These are phyloP conservation scores for Phytophthora crassamura DNA, from an alignment of 352 stramenopile species.

Conservation along the genomic window DNA sequence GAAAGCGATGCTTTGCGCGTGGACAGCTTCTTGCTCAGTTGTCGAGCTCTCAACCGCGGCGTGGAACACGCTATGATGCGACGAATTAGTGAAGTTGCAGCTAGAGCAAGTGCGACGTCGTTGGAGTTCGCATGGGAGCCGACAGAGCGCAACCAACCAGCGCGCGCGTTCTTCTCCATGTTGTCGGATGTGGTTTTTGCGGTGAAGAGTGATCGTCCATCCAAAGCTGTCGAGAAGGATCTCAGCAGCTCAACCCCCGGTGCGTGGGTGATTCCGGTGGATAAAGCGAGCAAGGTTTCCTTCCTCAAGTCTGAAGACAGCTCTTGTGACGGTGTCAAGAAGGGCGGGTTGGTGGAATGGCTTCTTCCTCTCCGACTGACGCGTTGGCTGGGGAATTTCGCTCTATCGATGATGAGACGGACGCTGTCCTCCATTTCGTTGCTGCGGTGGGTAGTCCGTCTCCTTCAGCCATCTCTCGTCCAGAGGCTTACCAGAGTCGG, in stretches of 20 bases:
- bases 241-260: constrained; percentile 13
- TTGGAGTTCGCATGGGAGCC: constrained; percentile 63
- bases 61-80: constrained; percentile 75
- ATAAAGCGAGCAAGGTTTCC: constrained; percentile 33
- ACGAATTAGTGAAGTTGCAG: constrained; percentile 49
- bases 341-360: constrained; percentile 1
- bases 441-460: constrained; percentile 10
- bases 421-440: constrained; percentile 26
- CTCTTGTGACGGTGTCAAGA: neutral
- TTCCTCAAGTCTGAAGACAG: constrained; percentile 39
- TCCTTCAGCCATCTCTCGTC: constrained; percentile 7
- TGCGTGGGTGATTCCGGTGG: constrained; percentile 26
- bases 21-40: constrained; percentile 77
- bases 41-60: constrained; percentile 69
- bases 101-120: constrained; percentile 1
- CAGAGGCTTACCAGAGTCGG: neutral
- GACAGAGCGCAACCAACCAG: constrained; percentile 71
- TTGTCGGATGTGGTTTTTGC: constrained; percentile 33
- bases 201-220: neutral
- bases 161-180: constrained; percentile 57
- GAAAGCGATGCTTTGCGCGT: constrained; percentile 34
- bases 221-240: neutral
- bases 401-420: constrained; percentile 16
- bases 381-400: constrained; percentile 16
- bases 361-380: constrained; percentile 1